A percentile compares a stretch with the other conserved stretches of the same genome.
Conservation (phyloP, 306 rosid species). For the Fragaria nilgerrensis region DNA sequence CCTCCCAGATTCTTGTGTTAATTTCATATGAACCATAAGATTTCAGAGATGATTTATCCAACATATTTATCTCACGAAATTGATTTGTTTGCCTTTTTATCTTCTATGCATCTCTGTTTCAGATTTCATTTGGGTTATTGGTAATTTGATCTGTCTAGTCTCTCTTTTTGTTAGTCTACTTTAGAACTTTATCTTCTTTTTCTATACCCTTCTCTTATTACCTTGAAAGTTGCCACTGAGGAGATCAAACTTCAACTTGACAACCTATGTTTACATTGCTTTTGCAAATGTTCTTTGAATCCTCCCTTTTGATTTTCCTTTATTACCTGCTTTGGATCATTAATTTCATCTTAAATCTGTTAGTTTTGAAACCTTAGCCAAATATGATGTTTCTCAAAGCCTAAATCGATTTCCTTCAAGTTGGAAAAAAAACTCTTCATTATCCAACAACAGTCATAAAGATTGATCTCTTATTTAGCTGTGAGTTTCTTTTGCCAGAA, state of each 20-base stretch:
- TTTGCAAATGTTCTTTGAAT: not conserved
- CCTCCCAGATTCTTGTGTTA: not conserved
- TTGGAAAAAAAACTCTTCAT: not conserved
- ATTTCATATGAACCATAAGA: not conserved
- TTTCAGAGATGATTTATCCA: not conserved
- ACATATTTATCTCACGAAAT: not conserved
- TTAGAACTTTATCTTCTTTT: constrained; percentile 10
- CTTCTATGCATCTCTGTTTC: not conserved
- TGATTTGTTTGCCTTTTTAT: not conserved
- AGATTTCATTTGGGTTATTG: not conserved
- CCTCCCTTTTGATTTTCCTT: not conserved
- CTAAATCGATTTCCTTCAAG: not conserved
- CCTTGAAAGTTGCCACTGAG: constrained; percentile 8
- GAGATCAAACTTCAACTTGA: constrained; percentile 6
- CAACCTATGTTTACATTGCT: constrained; percentile 1
- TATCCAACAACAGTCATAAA: not conserved
- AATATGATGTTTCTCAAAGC: not conserved
- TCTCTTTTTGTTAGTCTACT: constrained; percentile 1
- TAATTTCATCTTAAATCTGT: not conserved
- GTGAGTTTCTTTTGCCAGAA: constrained; percentile 5
- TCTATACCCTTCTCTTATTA: not conserved
- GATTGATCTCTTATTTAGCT: not conserved
- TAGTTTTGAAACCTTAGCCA: not conserved
- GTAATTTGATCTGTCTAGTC: not conserved
- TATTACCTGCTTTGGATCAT: not conserved